Base-by-base conservation (phyloP, 2,329 filamentous ascomycete genomes). In the Dothistroma pini region DNA sequence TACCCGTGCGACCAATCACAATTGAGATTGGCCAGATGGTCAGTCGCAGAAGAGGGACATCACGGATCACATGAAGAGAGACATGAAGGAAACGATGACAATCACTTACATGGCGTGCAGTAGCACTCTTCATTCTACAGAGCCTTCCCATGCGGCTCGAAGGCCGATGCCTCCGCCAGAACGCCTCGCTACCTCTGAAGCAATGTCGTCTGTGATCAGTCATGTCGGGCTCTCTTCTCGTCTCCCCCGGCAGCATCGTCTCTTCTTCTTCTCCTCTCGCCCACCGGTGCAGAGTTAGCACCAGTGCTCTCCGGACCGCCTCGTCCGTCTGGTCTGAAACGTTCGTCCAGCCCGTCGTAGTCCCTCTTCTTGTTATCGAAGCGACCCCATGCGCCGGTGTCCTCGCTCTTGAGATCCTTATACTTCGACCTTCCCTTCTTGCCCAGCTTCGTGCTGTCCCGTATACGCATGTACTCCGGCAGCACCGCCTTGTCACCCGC, bases 361-460 rank as follows among this genome's bases (percentile, higher is more conserved):
- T 61, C 68, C 75, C 68, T 71, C 75, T 67, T 76, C 74, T 80
- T 64, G 86, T 84, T 29, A 83, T 83, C 65, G 84, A 82, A 53
- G 21, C 69, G 82, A 4, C 89, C 93, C 89, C 93, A 97, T 32
- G 84, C 81, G 0, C 95, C 95, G 0, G 95, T 99, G 76, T 99
- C 95, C 77, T 99, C 93, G 14, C 81, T 85, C 74, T 87, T 88
- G 71, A 99, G 83, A 75, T 99, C 95, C 69, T 84, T 89, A 77
- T 97, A 97, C 75, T 89, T 90, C 7, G 91, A 93, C 31, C 90
- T 86, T 21, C 95, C 93, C 80, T 96, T 96, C 78, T 89, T 91
- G 22, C 95, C 95, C 29, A 99, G 77, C 78, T 93, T 93, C 14
- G 93, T 93, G 89, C 95, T 91, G 76, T 97, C 95, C 59, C 95